phyloP scores from a whole-genome alignment of 1,284 basidiomycete species.

The Microbotryum saponariae region DNA sequence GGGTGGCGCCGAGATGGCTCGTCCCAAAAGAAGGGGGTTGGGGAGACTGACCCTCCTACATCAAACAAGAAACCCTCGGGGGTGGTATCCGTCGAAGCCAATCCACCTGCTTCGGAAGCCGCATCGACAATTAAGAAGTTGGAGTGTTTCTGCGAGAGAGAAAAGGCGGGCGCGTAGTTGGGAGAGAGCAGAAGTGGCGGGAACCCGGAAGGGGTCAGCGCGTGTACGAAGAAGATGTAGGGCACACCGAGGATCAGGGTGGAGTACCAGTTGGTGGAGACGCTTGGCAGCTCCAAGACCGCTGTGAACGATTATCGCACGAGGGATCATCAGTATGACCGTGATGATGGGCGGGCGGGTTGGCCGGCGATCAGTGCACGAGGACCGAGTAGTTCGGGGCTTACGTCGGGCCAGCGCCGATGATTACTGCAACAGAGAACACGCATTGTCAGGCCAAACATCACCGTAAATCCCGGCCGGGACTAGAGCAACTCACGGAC shows the following conservation, averaged over 20 bases:
- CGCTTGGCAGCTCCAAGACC: constrained; percentile 50
- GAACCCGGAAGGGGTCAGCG: background rate
- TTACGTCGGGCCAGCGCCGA: constrained; percentile 42
- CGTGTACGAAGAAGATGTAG: background rate
- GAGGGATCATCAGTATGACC: background rate
- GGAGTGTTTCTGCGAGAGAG: constrained; percentile 39
- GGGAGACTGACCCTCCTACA: constrained; percentile 40
- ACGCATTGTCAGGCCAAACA: background rate
- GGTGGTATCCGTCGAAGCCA: constrained; percentile 49
- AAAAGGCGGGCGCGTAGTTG: background rate
- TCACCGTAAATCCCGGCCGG: too few species aligned
- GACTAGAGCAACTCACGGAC: constrained; percentile 14
- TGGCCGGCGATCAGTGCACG: background rate
- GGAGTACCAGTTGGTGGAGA: constrained; percentile 45
- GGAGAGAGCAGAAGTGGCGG: background rate
- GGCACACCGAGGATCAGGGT: background rate
- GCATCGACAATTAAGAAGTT: constrained; percentile 46
- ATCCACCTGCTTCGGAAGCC: constrained; percentile 45
- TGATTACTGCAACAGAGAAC: constrained; percentile 31
- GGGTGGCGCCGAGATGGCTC: background rate
- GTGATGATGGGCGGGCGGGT: background rate
- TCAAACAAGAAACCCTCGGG: constrained; percentile 51
- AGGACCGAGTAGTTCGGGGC: background rate
- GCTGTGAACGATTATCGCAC: constrained; percentile 37
- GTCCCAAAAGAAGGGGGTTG: background rate